Evolutionary conservation across 257 asterid species (phyloP).

Genomic region (Perilla frutescens): DNA sequence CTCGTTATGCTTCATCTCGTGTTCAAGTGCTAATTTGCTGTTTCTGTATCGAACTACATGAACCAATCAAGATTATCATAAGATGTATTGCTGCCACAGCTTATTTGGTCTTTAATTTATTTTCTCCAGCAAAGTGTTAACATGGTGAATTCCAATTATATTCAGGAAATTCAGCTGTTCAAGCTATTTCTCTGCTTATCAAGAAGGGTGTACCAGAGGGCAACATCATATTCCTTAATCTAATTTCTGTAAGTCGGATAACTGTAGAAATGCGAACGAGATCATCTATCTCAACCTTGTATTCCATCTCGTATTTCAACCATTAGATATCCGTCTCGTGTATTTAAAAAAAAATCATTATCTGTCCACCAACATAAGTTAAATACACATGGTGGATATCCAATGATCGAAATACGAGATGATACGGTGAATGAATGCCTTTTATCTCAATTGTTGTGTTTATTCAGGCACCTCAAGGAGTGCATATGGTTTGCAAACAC

Average conservation of each 20-base stretch:
- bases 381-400: no score
- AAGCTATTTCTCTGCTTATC: constrained; percentile 84
- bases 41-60: not conserved
- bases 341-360: no score
- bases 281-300: no score
- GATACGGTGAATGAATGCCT: not conserved
- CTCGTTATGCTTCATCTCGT: constrained; percentile 10
- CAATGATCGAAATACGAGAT: no score
- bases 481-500: constrained; percentile 86
- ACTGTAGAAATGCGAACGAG: not conserved
- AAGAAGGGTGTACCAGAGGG: constrained; percentile 94
- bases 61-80: not conserved
- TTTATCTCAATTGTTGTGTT: not conserved
- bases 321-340: no score
- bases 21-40: not conserved
- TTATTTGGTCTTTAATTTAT: no score
- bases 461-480: constrained; percentile 96
- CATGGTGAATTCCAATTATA: not conserved
- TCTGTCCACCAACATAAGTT: no score
- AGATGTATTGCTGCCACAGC: not conserved
- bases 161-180: constrained; percentile 94
- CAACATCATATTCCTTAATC: constrained; percentile 96
- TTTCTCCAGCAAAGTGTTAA: no score
- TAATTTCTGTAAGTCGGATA: constrained; percentile 74
- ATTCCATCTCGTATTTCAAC: no score